phyloP scores from a whole-genome alignment of 73 alveolate species.

The Stentor roeselii region DNA sequence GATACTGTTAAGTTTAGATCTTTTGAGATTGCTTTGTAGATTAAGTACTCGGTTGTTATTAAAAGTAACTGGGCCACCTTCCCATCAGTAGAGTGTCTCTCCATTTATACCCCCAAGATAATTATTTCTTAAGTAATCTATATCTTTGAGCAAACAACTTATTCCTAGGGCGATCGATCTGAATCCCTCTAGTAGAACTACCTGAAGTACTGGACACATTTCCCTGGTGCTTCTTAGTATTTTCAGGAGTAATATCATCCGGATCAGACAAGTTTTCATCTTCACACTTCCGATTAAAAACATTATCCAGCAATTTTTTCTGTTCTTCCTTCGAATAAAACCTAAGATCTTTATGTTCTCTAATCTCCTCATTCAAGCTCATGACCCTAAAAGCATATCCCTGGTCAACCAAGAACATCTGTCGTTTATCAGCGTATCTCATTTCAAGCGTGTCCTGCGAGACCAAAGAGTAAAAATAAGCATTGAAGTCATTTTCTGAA shows the following conservation, averaged over 20 bases:
- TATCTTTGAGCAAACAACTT: background rate
- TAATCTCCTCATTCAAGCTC: background rate
- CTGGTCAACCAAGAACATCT: slow-evolving; percentile 91
- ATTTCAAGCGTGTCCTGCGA: slow-evolving; percentile 93
- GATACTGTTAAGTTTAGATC: no score
- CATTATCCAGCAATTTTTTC: background rate
- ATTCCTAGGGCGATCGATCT: background rate
- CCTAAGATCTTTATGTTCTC: background rate
- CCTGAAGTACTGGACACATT: background rate
- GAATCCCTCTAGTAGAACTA: background rate
- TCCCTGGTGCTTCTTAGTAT: background rate
- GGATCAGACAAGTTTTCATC: background rate
- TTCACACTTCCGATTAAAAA: background rate
- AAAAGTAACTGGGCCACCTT: no score
- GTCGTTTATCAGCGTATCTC: slow-evolving; percentile 90
- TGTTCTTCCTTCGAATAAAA: slow-evolving; percentile 2
- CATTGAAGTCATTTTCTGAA: slow-evolving; percentile 71
- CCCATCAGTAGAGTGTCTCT: no score
- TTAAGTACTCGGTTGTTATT: no score
- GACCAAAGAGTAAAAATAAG: slow-evolving; percentile 92
- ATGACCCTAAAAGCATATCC: slow-evolving; percentile 83
- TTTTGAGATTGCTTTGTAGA: no score
- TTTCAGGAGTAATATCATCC: slow-evolving; percentile 24
- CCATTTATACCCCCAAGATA: no score
- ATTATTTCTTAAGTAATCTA: no score